These are phyloP conservation scores for Moesziomyces antarcticus DNA, from an alignment of 1,284 basidiomycete genomes.

Conservation along the genomic window DNA sequence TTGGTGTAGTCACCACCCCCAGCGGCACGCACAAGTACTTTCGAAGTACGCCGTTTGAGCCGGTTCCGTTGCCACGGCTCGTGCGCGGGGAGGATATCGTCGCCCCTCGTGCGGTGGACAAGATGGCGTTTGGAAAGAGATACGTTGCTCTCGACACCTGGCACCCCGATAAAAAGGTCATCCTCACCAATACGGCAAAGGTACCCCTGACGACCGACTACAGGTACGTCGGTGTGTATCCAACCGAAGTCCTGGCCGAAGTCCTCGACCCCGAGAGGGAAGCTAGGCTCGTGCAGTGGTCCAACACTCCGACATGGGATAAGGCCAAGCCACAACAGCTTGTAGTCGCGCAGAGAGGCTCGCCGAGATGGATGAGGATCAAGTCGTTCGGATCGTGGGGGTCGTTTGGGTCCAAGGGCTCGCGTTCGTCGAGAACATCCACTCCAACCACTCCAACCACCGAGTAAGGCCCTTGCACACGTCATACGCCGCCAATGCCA, in stretches of 20 bases:
- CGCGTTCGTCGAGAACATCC: too few species aligned
- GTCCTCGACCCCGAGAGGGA: not conserved
- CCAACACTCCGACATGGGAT: too few species aligned
- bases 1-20: not conserved
- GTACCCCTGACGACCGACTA: not conserved
- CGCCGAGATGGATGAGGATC: too few species aligned
- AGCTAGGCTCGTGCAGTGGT: too few species aligned
- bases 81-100: not conserved
- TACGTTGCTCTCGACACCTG: not conserved
- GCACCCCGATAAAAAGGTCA: not conserved
- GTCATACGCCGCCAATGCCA: too few species aligned
- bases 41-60: slow-evolving; percentile 1
- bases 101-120: not conserved
- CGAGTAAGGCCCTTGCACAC: too few species aligned
- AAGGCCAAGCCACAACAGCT: too few species aligned
- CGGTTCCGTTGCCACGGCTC: not conserved
- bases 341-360: too few species aligned
- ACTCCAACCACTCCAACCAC: too few species aligned
- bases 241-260: not conserved
- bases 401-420: too few species aligned
- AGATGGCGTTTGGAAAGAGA: not conserved
- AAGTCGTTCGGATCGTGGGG: too few species aligned
- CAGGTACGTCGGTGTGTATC: not conserved
- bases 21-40: not conserved
- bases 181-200: not conserved